Conservation (phyloP, 768 basidiomycete genomes). For the Psilocybe tampanensis region DNA sequence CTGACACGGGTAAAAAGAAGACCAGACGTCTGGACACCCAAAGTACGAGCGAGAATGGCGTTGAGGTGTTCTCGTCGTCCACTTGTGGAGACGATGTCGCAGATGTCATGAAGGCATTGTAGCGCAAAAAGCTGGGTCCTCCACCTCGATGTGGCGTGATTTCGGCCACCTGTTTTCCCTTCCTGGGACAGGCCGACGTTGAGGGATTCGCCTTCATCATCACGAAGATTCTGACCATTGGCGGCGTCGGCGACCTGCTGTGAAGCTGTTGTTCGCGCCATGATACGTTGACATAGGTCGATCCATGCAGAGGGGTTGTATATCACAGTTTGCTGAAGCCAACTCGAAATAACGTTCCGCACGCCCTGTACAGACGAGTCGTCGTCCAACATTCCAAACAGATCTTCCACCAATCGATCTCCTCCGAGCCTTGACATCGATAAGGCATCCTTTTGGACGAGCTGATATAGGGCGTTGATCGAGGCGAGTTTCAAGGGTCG, state of each 20-base stretch:
- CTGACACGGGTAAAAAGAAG: constrained; percentile 85
- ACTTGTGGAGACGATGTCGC: constrained; percentile 69
- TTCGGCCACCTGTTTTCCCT: constrained; percentile 31
- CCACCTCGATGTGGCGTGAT: constrained; percentile 80
- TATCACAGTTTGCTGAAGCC: constrained; percentile 93
- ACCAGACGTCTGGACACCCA: constrained; percentile 55
- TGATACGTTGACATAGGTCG: constrained; percentile 94
- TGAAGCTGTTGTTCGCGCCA: constrained; percentile 89
- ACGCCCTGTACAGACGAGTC: constrained; percentile 94
- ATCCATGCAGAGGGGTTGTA: constrained; percentile 98
- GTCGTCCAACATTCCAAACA: constrained; percentile 95
- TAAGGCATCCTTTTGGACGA: constrained; percentile 93
- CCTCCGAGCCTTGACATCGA: constrained; percentile 93
- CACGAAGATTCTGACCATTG: constrained; percentile 55
- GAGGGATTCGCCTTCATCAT: constrained; percentile 95
- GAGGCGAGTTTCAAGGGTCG: constrained; percentile 90
- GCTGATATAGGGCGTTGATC: constrained; percentile 95
- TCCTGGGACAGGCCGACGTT: constrained; percentile 58
- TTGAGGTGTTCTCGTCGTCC: constrained; percentile 86
- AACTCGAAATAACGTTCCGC: constrained; percentile 87
- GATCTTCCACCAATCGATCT: constrained; percentile 89
- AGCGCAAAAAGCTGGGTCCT: constrained; percentile 95
- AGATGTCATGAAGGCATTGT: constrained; percentile 89
- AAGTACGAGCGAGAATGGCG: constrained; percentile 63
- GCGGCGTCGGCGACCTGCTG: constrained; percentile 73